Evolutionary conservation across 2,329 filamentous ascomycete genomes (phyloP), one percentile per base, ranked within the genome.

Genomic region (Penicillium rolfsii): DNA sequence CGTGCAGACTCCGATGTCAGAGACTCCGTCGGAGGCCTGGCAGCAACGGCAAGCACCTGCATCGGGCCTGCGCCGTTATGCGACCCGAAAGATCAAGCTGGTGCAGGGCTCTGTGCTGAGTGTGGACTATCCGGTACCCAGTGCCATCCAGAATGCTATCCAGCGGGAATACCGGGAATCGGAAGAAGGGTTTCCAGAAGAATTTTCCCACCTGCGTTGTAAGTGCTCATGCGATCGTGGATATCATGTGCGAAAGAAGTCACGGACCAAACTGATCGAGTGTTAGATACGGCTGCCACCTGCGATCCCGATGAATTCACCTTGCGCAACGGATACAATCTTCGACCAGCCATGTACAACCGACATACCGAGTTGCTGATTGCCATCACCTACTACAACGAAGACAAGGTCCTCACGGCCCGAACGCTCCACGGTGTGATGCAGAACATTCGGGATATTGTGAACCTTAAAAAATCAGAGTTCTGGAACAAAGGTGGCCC

Each of bases 401-500:
- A 98, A 84, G 95, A 98, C 82, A 98, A 98, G 83, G 88, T 92
- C 35, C 83, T 99, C 68, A 91, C 95, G 19, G 85, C 94, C 55
- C 89, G 94, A 79, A 99, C 95, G 1, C 84, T 98, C 57, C 94
- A 98, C 78, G 91, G 93, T 82, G 92, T 97, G 52, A 97, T 98
- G 94, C 93, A 97, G 78, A 97, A 97, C 77, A 94, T 97, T 71
- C 90, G 93, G 63, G 94, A 98, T 73, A 98, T 98, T 76, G 93
- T 97, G 74, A 97, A 97, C 80, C 84, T 97, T 67, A 97, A 97
- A 81, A 97, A 96, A 81, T 97, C 94, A 22, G 93, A 95, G 71
- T 98, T 98, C 83, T 98, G 94, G 94, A 97, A 97, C 82, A 96
- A 96, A 82, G 94, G 94, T 70, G 94, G 94, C 56, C 94, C 94